phyloP scores from a whole-genome alignment of 371 early-diverging fungal genomes.

The Nematocida homosporus region DNA sequence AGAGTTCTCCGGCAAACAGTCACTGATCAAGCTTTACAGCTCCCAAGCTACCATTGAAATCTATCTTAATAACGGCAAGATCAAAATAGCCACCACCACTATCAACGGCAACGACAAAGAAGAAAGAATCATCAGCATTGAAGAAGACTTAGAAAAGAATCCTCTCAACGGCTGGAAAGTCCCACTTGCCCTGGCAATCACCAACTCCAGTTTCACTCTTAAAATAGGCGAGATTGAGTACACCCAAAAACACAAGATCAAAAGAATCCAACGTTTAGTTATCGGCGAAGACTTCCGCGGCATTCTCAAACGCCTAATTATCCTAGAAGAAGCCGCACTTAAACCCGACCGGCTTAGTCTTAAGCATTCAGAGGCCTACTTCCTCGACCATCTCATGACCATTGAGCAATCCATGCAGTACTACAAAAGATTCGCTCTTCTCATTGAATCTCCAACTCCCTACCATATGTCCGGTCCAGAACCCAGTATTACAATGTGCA shows the following conservation, averaged over 20 bases:
- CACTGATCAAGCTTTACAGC: conserved; percentile 1
- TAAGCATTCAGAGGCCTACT: conserved; percentile 35
- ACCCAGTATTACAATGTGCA: conserved; percentile 5
- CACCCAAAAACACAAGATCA: not conserved
- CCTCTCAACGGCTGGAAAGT: conserved; percentile 30
- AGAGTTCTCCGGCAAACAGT: conserved; percentile 47
- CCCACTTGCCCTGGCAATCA: conserved; percentile 5
- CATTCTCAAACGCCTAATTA: conserved; percentile 32
- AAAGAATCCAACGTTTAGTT: not conserved
- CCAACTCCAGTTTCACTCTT: not conserved
- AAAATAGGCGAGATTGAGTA: conserved; percentile 5
- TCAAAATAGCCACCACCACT: not conserved
- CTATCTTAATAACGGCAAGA: conserved; percentile 29
- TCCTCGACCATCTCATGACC: conserved; percentile 4
- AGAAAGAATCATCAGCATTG: not conserved
- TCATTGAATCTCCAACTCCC: conserved; percentile 37
- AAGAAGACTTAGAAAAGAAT: conserved; percentile 16
- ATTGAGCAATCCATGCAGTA: conserved; percentile 46
- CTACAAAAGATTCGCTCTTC: conserved; percentile 34
- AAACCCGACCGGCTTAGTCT: conserved; percentile 6
- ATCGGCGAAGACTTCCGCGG: conserved; percentile 47
- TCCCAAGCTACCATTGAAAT: conserved; percentile 19
- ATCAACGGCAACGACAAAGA: not conserved
- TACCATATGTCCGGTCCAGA: conserved; percentile 10
- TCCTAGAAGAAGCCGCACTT: conserved; percentile 21